Evolutionary conservation across 208 protist genomes (phyloP).

Genomic region (Willaertia magna): DNA sequence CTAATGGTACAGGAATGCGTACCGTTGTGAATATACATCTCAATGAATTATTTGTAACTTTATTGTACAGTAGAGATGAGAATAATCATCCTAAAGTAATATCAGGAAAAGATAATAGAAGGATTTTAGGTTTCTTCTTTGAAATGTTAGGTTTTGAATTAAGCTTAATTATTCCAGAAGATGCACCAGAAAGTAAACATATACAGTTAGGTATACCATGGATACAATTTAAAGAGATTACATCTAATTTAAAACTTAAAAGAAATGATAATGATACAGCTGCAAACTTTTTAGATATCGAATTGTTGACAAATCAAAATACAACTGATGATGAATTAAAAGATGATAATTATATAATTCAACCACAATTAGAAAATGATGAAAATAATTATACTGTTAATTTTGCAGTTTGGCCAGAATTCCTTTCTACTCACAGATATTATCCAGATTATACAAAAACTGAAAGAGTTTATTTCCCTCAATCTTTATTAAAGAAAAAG

Average conservation of each 20-base stretch:
- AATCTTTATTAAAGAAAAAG: neutral
- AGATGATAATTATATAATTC: neutral
- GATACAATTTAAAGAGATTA: neutral
- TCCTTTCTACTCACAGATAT: neutral
- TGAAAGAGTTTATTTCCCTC: neutral
- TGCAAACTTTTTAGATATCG: neutral
- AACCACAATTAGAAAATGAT: neutral
- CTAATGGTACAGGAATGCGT: neutral
- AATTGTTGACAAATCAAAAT: neutral
- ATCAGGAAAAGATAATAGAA: neutral
- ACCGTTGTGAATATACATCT: neutral
- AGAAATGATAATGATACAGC: neutral
- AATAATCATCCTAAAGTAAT: neutral
- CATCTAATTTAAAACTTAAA: neutral
- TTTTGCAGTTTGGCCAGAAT: neutral
- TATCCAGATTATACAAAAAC: neutral
- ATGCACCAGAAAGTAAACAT: neutral
- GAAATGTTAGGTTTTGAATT: neutral
- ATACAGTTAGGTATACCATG: neutral
- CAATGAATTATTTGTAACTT: neutral
- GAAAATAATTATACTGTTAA: neutral
- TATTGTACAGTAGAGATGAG: neutral
- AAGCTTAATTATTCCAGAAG: neutral
- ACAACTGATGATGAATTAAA: neutral
- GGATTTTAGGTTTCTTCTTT: neutral